phyloP scores from a whole-genome alignment of 2,329 filamentous ascomycete species.

The Phyllosticta capitalensis region DNA sequence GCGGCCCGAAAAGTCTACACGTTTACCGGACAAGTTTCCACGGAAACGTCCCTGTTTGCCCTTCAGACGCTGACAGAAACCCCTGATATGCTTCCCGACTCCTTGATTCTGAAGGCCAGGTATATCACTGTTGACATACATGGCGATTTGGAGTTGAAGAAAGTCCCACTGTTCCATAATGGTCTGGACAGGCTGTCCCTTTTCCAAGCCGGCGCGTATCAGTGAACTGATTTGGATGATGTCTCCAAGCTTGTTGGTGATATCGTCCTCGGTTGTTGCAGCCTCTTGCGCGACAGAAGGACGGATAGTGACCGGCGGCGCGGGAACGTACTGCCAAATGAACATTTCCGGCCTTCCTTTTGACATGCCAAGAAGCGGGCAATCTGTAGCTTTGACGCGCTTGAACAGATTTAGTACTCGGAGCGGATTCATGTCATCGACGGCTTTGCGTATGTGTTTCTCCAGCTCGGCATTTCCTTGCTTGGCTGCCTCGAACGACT shows the following conservation, averaged over 20 bases:
- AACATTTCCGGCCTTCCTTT: slow-evolving; percentile 94
- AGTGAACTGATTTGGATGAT: slow-evolving; percentile 88
- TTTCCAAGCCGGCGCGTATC: slow-evolving; percentile 71
- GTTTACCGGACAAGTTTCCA: slow-evolving; percentile 93
- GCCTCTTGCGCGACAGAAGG: slow-evolving; percentile 90
- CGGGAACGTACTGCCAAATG: slow-evolving; percentile 92
- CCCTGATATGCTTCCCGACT: slow-evolving; percentile 79
- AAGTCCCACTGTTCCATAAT: slow-evolving; percentile 99
- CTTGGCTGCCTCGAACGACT: slow-evolving; percentile 72
- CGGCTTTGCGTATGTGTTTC: slow-evolving; percentile 81
- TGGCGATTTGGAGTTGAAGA: slow-evolving; percentile 85
- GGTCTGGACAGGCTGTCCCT: slow-evolving; percentile 74
- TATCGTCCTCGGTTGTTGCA: slow-evolving; percentile 89
- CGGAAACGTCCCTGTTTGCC: slow-evolving; percentile 96
- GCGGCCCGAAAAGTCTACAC: slow-evolving; percentile 94
- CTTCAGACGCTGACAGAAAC: slow-evolving; percentile 91
- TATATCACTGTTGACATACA: slow-evolving; percentile 96
- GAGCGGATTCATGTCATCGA: slow-evolving; percentile 88
- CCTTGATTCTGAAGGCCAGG: slow-evolving; percentile 78
- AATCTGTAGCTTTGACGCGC: slow-evolving; percentile 73
- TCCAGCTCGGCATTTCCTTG: slow-evolving; percentile 73
- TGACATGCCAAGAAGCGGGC: slow-evolving; percentile 82
- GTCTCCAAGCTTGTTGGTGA: slow-evolving; percentile 93
- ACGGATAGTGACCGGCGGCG: slow-evolving; percentile 86
- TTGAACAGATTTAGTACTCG: slow-evolving; percentile 86